Percentiles rank a stretch among this genome's conserved stretches.
Evolutionary conservation across 2,329 filamentous ascomycete genomes (phyloP).

Genomic region (Colletotrichum eremochloae): DNA sequence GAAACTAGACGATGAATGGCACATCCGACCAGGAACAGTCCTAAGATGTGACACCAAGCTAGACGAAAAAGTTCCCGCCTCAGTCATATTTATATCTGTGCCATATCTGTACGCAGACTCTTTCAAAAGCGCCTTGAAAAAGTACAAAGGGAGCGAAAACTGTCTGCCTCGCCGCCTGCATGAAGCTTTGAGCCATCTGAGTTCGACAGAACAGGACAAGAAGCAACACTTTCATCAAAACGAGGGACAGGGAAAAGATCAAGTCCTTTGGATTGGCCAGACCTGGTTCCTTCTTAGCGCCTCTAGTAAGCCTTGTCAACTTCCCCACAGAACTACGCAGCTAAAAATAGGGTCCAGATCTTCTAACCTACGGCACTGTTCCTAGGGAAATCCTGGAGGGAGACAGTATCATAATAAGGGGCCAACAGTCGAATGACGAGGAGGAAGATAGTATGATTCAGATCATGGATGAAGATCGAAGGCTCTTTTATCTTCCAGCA

Average conservation of each 20-base stretch:
- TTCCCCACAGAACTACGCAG: neutral
- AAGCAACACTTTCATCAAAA: neutral
- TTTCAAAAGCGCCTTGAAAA: neutral
- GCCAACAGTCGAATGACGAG: neutral
- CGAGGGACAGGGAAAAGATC: neutral
- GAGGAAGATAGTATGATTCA: neutral
- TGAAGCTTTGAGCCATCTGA: neutral
- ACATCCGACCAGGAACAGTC: neutral
- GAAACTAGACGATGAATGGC: neutral
- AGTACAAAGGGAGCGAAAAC: neutral
- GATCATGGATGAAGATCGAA: neutral
- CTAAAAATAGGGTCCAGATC: neutral
- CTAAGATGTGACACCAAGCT: neutral
- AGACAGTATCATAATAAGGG: neutral
- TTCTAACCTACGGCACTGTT: neutral
- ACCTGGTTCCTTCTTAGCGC: neutral
- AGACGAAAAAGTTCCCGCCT: neutral
- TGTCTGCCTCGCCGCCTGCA: neutral
- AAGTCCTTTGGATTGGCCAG: neutral
- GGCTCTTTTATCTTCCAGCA: neutral
- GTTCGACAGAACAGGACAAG: neutral
- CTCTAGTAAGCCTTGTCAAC: neutral
- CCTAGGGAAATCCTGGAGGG: neutral
- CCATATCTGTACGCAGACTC: neutral
- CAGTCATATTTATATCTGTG: neutral